Evolutionary conservation across 2,329 filamentous ascomycete genomes (phyloP), one percentile per base, ranked within the genome.

Genomic region (Fusarium lyarnte): DNA sequence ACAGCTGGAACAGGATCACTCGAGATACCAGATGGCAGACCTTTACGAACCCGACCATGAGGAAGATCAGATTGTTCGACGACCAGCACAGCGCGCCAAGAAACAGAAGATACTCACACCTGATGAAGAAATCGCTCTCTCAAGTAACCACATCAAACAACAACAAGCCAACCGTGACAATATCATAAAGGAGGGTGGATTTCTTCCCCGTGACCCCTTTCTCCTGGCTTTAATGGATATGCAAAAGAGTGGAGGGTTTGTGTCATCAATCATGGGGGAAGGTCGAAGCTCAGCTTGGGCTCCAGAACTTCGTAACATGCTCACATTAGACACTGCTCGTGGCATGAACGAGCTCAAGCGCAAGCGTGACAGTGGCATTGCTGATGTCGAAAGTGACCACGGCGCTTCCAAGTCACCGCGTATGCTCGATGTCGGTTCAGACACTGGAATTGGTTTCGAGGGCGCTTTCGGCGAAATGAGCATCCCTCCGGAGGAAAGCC

Each of bases 161-260:
- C 94, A 97, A 80, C 94, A 97, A 80, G 88, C 91, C 63, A 94
- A 97, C 79, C 92, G 93, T 72, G 92, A 94, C 49, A 94, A 92
- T 77, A 98, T 98, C 69, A 86, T 97, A 63, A 95, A 93, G 82
- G 89, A 92, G 4, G 90, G 93, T 11, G 90, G 91, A 2, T 97
- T 97, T 82, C 86, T 99, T 47, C 94, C 95, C 4, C 91, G 93
- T 42, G 94, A 99, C 75, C 94, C 95, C 4, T 90, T 95, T 59
- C 87, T 98, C 19, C 87, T 98, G 35, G 93, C 94, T 38, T 85
- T 99, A 27, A 92, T 97, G 86, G 94, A 95, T 76, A 92, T 98
- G 88, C 96, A 98, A 81, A 94, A 93, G 83, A 94, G 89, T 59
- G 95, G 96, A 59, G 93, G 91, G 42, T 98, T 99, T 77, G 93